phyloP scores from a whole-genome alignment of 1,139 yeast genomes.

The Candida sojae region DNA sequence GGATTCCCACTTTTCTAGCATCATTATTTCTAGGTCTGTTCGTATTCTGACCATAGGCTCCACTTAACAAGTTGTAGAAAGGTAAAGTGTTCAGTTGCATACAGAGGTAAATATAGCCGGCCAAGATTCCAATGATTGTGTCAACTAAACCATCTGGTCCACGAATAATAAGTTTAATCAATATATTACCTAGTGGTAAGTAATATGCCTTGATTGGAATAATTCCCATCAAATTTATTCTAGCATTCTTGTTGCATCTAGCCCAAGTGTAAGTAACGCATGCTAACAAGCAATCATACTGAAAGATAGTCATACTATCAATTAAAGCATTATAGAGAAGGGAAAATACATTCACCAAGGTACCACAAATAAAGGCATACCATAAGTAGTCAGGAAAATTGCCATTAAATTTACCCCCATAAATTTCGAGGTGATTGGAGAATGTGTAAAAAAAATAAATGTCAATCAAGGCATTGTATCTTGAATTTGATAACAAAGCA shows the following conservation, averaged over 20 bases:
- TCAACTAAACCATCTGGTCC: constrained; percentile 43
- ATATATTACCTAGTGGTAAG: constrained; percentile 56
- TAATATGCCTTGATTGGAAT: constrained; percentile 61
- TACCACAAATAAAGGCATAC: constrained; percentile 52
- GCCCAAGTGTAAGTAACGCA: constrained; percentile 66
- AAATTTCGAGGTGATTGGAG: constrained; percentile 54
- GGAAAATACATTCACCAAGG: constrained; percentile 39
- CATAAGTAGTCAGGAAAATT: constrained; percentile 59
- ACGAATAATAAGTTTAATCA: constrained; percentile 45
- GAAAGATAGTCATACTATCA: constrained; percentile 18
- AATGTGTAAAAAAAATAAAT: constrained; percentile 59
- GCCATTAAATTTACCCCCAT: constrained; percentile 50
- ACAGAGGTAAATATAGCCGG: constrained; percentile 63
- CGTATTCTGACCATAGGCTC: constrained; percentile 18
- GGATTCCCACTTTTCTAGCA: constrained; percentile 38
- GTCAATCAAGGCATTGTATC: constrained; percentile 51
- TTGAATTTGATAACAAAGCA: constrained; percentile 34
- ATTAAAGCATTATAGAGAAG: constrained; percentile 29
- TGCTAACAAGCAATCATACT: constrained; percentile 45
- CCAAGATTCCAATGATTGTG: constrained; percentile 49
- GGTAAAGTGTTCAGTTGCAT: constrained; percentile 56
- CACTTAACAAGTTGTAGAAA: constrained; percentile 42
- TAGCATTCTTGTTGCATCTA: constrained; percentile 49
- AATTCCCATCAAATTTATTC: constrained; percentile 52
- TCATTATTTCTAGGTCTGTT: constrained; percentile 9